Conservation (phyloP, 768 basidiomycete species). For the Postia placenta region DNA sequence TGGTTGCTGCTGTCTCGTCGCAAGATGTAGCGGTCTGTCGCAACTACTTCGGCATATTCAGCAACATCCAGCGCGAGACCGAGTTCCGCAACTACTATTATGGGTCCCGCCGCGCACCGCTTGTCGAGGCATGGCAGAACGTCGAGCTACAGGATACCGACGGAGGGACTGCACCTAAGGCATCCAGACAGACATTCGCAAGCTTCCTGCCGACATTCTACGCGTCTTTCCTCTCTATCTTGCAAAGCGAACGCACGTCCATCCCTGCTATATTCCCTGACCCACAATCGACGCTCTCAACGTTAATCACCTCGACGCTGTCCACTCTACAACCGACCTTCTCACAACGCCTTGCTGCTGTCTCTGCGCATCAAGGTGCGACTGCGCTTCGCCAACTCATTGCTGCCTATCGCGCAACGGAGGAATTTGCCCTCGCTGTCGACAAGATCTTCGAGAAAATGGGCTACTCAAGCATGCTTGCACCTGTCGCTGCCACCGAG, state of each 20-base stretch:
- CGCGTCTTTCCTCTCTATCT: constrained; percentile 51
- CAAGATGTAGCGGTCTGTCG: constrained; percentile 72
- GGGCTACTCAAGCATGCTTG: constrained; percentile 26
- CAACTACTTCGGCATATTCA: constrained; percentile 81
- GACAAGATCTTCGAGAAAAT: constrained; percentile 75
- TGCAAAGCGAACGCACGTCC: constrained; percentile 65
- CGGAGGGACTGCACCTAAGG: constrained; percentile 17
- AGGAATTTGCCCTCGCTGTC: constrained; percentile 71
- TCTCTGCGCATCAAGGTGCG: constrained; percentile 62
- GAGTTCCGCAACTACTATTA: constrained; percentile 96
- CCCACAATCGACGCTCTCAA: constrained; percentile 67
- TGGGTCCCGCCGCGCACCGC: constrained; percentile 61
- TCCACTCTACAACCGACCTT: constrained; percentile 78
- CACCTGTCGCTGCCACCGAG: constrained; percentile 18
- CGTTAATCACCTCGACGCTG: constrained; percentile 78
- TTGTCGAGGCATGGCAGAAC: constrained; percentile 68
- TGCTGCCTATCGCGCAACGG: constrained; percentile 61
- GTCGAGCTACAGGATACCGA: constrained; percentile 49
- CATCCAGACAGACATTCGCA: constrained; percentile 38
- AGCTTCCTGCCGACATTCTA: constrained; percentile 77
- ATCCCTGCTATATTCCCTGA: constrained; percentile 88
- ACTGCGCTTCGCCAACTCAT: constrained; percentile 67
- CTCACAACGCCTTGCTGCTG: constrained; percentile 66
- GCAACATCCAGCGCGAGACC: constrained; percentile 82
- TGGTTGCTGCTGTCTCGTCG: constrained; percentile 80